These are phyloP conservation scores for Crithidia brevicula DNA, from an alignment of 208 protist species.

Conservation along the genomic window DNA sequence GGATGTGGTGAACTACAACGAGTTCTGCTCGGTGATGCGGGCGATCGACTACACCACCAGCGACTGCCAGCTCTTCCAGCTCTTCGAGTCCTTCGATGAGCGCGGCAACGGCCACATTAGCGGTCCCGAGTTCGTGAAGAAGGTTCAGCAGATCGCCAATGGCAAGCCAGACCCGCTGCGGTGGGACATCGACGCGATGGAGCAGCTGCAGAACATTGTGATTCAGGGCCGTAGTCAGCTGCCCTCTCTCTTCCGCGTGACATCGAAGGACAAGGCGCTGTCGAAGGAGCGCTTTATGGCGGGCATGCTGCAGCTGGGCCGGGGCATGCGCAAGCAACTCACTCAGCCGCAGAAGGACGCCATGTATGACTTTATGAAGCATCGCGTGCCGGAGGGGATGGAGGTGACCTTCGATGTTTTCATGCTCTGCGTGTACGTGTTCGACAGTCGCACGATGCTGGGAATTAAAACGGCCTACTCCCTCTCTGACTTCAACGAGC, in stretches of 20 bases:
- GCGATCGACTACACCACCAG: slow-evolving; percentile 87
- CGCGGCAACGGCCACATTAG: slow-evolving; percentile 61
- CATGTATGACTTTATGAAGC: slow-evolving; percentile 72
- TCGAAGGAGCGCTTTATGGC: slow-evolving; percentile 68
- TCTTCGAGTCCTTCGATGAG: slow-evolving; percentile 81
- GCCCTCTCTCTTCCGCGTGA: slow-evolving; percentile 69
- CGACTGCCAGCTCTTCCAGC: slow-evolving; percentile 82
- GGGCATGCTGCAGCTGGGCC: slow-evolving; percentile 71
- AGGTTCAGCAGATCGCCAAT: slow-evolving; percentile 49
- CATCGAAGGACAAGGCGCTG: slow-evolving; percentile 53
- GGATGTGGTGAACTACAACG: slow-evolving; percentile 79
- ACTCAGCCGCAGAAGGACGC: slow-evolving; percentile 75
- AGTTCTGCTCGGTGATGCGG: slow-evolving; percentile 88
- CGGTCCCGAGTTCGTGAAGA: slow-evolving; percentile 74
- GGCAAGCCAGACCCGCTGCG: slow-evolving; percentile 64
- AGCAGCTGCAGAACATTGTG: slow-evolving; percentile 87
- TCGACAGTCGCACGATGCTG: slow-evolving; percentile 49
- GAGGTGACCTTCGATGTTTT: slow-evolving; percentile 75
- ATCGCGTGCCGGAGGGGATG: slow-evolving; percentile 40
- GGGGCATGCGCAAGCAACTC: slow-evolving; percentile 82
- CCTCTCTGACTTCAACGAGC: slow-evolving; percentile 42
- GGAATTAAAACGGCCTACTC: slow-evolving; percentile 18
- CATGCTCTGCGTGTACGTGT: slow-evolving; percentile 70
- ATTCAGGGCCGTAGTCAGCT: slow-evolving; percentile 85
- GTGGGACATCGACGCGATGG: slow-evolving; percentile 85